Evolutionary conservation across 73 alveolate species (phyloP).

Genomic region (Halteria grandinella): DNA sequence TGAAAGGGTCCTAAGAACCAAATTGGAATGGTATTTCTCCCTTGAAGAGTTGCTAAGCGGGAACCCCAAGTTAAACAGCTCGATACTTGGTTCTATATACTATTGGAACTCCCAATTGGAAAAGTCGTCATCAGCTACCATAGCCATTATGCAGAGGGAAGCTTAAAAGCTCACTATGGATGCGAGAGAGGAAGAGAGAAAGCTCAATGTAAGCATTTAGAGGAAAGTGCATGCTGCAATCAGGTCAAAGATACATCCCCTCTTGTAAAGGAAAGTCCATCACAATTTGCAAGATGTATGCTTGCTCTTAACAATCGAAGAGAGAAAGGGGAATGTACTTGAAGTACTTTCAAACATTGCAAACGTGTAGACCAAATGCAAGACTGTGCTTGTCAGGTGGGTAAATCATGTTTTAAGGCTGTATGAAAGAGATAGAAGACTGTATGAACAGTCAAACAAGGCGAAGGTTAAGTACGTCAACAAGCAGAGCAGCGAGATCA

Average conservation of each 20-base stretch:
- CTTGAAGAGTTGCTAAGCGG: constrained; percentile 20
- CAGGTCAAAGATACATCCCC: constrained; percentile 5
- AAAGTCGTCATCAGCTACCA: neutral
- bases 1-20: neutral
- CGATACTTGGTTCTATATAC: neutral
- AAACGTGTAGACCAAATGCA: constrained; percentile 4
- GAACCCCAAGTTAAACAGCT: neutral
- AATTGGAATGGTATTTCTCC: constrained; percentile 37
- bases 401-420: constrained; percentile 28
- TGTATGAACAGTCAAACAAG: constrained; percentile 5
- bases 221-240: constrained; percentile 3
- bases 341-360: constrained; percentile 16
- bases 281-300: constrained; percentile 31
- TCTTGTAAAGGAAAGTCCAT: constrained; percentile 21
- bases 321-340: constrained; percentile 5
- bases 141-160: neutral
- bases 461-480: neutral
- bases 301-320: constrained; percentile 14
- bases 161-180: neutral
- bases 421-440: neutral
- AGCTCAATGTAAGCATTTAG: constrained; percentile 4
- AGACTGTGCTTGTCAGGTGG: constrained; percentile 49
- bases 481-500: no score
- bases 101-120: constrained; percentile 7
- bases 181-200: neutral